Evolutionary conservation across 371 early-diverging fungal genomes (phyloP).

Genomic region (Mucor irregularis): DNA sequence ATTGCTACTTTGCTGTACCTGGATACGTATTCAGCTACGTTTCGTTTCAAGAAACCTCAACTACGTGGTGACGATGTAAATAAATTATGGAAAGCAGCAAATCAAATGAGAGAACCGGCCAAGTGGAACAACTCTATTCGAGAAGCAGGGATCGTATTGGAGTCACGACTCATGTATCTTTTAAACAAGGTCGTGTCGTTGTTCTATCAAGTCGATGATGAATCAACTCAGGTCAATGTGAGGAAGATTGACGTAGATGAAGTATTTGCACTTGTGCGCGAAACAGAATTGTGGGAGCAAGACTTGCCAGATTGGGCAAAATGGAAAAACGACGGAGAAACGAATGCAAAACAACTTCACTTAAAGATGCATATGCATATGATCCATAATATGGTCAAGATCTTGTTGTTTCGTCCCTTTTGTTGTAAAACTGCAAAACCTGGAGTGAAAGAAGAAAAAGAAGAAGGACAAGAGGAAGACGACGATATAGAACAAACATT

Average conservation of each 20-base stretch:
- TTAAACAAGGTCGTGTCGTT: conserved; percentile 19
- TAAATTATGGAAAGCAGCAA: conserved; percentile 11
- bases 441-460: no score
- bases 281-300: conserved; percentile 45
- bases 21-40: conserved; percentile 24
- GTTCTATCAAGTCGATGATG: conserved; percentile 20
- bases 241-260: conserved; percentile 51
- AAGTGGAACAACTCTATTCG: not conserved
- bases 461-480: not conserved
- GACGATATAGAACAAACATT: conserved; percentile 36
- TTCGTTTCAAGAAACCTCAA: conserved; percentile 12
- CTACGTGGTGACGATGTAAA: conserved; percentile 14
- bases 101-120: not conserved
- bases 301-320: conserved; percentile 31
- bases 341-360: not conserved
- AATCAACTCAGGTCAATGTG: conserved; percentile 7
- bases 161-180: conserved; percentile 14
- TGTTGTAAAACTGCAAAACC: conserved; percentile 14
- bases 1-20: conserved; percentile 18
- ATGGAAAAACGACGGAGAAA: conserved; percentile 14
- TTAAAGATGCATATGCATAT: conserved; percentile 33
- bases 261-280: conserved; percentile 38
- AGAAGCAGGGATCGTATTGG: conserved; percentile 15
- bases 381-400: conserved; percentile 37
- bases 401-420: conserved; percentile 45